Evolutionary conservation across 225 moss, liverwort and hornwort genomes (phyloP).

Genomic region (Climacium dendroides): DNA sequence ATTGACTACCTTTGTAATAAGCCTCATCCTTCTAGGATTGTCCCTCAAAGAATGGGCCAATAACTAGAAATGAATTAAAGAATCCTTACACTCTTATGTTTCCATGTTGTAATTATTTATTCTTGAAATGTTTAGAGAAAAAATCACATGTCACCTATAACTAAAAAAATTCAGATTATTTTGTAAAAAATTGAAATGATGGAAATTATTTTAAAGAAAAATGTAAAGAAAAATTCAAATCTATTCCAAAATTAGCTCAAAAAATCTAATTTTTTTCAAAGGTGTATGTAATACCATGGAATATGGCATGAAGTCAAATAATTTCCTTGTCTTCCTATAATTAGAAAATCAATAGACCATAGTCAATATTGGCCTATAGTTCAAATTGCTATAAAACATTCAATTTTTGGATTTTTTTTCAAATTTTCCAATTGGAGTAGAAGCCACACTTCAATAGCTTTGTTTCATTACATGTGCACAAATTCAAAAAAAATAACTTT

Average conservation of each 20-base stretch:
- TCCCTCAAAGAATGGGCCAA: fast-evolving
- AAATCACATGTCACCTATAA: neutral
- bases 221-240: neutral
- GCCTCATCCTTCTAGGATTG: neutral
- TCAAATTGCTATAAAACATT: neutral
- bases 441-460: neutral
- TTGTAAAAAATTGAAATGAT: neutral
- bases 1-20: neutral
- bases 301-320: neutral
- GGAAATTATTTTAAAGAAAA: neutral
- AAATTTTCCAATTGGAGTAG: no score
- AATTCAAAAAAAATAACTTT: neutral
- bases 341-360: neutral
- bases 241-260: neutral
- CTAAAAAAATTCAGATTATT: neutral
- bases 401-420: neutral
- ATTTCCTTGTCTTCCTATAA: neutral
- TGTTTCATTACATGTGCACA: fast-evolving
- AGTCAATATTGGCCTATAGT: neutral
- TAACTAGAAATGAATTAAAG: neutral
- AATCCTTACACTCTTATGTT: neutral
- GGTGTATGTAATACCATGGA: neutral
- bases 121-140: neutral
- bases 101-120: neutral
- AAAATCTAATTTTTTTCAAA: neutral